Conservation (phyloP, 2,329 filamentous ascomycete genomes). For the Neonectria neomacrospora region DNA sequence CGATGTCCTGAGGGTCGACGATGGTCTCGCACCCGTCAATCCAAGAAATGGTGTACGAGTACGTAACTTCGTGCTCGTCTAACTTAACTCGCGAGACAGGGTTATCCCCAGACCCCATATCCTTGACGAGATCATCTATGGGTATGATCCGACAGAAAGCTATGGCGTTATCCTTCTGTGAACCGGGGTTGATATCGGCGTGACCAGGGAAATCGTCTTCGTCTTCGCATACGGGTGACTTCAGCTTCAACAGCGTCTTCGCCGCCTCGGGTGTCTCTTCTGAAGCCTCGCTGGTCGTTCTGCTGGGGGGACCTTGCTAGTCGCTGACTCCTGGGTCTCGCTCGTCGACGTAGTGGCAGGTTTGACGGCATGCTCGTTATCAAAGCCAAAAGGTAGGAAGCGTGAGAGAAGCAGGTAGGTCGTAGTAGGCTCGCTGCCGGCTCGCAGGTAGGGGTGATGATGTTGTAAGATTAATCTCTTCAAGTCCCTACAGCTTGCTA, state of each 20-base stretch:
- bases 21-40: slow-evolving; percentile 19
- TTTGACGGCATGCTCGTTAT: neutral
- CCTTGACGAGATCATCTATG: neutral
- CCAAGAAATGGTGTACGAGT: slow-evolving; percentile 14
- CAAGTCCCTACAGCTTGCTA: too few species aligned
- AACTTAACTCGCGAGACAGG: neutral
- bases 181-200: slow-evolving; percentile 1
- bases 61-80: neutral
- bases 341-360: neutral
- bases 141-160: neutral
- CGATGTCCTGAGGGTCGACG: slow-evolving; percentile 2
- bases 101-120: neutral
- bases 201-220: slow-evolving; percentile 10
- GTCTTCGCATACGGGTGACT: neutral
- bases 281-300: neutral
- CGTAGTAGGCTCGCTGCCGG: too few species aligned
- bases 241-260: slow-evolving; percentile 8
- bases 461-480: too few species aligned
- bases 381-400: too few species aligned
- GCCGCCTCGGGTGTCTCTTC: neutral
- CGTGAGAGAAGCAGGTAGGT: too few species aligned
- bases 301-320: neutral
- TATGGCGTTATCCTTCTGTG: neutral
- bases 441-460: too few species aligned
- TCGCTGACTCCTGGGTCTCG: neutral